These are phyloP conservation scores for Pestalotiopsis sp. DNA, from an alignment of 2,329 filamentous ascomycete genomes.

Conservation along the genomic window DNA sequence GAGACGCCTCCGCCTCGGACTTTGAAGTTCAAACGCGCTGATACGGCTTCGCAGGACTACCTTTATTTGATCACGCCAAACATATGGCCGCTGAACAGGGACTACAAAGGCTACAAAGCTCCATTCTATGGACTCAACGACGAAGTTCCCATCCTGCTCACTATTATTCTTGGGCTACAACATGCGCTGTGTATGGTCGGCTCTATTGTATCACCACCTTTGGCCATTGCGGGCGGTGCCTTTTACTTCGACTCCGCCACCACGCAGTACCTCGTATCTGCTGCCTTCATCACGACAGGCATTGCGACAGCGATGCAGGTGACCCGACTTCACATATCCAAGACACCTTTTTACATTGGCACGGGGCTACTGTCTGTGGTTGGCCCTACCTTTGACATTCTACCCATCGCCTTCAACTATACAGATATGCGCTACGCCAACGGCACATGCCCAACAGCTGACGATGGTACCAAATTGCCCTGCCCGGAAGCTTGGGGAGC, in stretches of 20 bases:
- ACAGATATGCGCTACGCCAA: conserved; percentile 65
- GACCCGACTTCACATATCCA: conserved; percentile 63
- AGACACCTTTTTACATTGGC: conserved; percentile 65
- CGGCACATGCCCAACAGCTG: conserved; percentile 62
- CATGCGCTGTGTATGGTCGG: conserved; percentile 70
- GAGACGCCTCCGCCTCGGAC: not conserved
- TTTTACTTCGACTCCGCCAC: conserved; percentile 58
- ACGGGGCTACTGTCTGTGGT: conserved; percentile 71
- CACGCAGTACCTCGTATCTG: conserved; percentile 69
- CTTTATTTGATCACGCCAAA: conserved; percentile 40
- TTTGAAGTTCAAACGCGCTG: not conserved
- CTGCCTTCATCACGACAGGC: conserved; percentile 68
- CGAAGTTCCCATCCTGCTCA: conserved; percentile 67
- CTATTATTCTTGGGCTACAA: conserved; percentile 68
- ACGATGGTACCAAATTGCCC: conserved; percentile 58
- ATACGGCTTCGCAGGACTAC: conserved; percentile 32
- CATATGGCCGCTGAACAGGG: conserved; percentile 65
- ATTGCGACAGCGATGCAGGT: conserved; percentile 69
- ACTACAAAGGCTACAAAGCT: conserved; percentile 46
- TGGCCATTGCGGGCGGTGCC: conserved; percentile 60
- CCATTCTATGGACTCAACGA: conserved; percentile 74
- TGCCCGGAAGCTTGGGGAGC: conserved; percentile 70
- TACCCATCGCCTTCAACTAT: conserved; percentile 65
- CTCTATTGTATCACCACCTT: conserved; percentile 59
- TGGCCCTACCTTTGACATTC: conserved; percentile 68